Evolutionary conservation across 2,329 filamentous ascomycete genomes (phyloP).

Genomic region (Cercospora zeina): DNA sequence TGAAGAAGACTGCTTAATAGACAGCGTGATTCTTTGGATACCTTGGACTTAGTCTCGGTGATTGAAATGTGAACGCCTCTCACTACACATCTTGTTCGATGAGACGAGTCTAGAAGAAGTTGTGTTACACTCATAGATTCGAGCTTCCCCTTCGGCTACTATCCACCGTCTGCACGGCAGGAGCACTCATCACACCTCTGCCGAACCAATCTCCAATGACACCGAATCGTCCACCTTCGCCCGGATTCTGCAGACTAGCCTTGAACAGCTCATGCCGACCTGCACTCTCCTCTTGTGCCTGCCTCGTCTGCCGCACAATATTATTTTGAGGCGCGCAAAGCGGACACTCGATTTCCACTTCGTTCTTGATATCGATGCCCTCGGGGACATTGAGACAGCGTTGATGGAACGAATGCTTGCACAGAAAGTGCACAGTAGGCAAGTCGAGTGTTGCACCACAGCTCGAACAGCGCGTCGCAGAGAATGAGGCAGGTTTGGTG

Average conservation of each 20-base stretch:
- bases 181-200: conserved; percentile 76
- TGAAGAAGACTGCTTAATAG: not conserved
- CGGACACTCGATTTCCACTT: conserved; percentile 75
- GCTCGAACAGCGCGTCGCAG: conserved; percentile 81
- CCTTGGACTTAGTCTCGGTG: conserved; percentile 49
- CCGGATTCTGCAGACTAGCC: conserved; percentile 72
- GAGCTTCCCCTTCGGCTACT: conserved; percentile 8
- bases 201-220: conserved; percentile 95
- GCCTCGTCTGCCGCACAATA: conserved; percentile 82
- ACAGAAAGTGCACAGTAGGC: conserved; percentile 91
- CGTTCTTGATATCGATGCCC: conserved; percentile 51
- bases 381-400: conserved; percentile 68
- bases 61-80: conserved; percentile 53
- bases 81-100: not conserved
- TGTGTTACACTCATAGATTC: not conserved
- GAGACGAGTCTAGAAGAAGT: not conserved
- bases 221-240: conserved; percentile 71
- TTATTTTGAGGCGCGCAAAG: conserved; percentile 81
- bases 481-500: conserved; percentile 82
- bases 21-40: not conserved
- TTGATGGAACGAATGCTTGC: conserved; percentile 96
- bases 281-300: conserved; percentile 81
- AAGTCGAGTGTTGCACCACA: conserved; percentile 79
- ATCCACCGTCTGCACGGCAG: conserved; percentile 7
- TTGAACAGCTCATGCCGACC: conserved; percentile 87